phyloP scores from a whole-genome alignment of 108 stramenopile genomes.

The Cylindrotheca closterium region DNA sequence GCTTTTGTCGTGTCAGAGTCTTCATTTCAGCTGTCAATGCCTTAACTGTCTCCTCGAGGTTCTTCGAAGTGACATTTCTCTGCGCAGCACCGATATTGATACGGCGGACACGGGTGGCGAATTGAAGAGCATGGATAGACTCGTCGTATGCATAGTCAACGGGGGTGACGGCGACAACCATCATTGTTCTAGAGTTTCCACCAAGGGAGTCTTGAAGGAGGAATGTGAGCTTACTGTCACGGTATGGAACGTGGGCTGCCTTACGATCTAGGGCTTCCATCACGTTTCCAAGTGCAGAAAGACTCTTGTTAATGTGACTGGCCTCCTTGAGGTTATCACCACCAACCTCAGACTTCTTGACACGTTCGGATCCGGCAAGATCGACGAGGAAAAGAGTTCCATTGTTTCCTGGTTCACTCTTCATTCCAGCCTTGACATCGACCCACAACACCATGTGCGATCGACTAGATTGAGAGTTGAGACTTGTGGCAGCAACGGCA shows the following conservation, averaged over 20 bases:
- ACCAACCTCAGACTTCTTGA: constrained; percentile 93
- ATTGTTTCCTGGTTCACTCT: constrained; percentile 66
- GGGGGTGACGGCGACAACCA: constrained; percentile 96
- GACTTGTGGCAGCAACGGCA: constrained; percentile 91
- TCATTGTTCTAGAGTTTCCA: constrained; percentile 94
- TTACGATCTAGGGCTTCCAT: constrained; percentile 94
- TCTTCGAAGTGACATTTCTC: constrained; percentile 83
- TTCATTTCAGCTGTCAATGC: constrained; percentile 78
- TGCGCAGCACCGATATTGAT: constrained; percentile 90
- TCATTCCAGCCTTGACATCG: constrained; percentile 74
- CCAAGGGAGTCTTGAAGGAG: constrained; percentile 94
- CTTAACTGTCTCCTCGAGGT: constrained; percentile 90
- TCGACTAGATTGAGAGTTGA: constrained; percentile 94
- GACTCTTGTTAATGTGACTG: constrained; percentile 97
- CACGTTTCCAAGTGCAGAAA: constrained; percentile 97
- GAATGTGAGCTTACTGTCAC: constrained; percentile 95
- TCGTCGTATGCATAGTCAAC: constrained; percentile 88
- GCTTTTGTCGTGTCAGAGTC: constrained; percentile 71
- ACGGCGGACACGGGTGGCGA: constrained; percentile 93
- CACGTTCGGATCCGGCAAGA: constrained; percentile 98
- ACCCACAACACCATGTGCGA: constrained; percentile 96
- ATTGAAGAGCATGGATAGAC: constrained; percentile 95
- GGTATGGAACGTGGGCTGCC: constrained; percentile 91
- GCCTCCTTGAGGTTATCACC: constrained; percentile 94
- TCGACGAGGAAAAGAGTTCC: constrained; percentile 94